Evolutionary conservation across 164 flowering plant genomes (phyloP).

Genomic region (Hamamelis virginiana): DNA sequence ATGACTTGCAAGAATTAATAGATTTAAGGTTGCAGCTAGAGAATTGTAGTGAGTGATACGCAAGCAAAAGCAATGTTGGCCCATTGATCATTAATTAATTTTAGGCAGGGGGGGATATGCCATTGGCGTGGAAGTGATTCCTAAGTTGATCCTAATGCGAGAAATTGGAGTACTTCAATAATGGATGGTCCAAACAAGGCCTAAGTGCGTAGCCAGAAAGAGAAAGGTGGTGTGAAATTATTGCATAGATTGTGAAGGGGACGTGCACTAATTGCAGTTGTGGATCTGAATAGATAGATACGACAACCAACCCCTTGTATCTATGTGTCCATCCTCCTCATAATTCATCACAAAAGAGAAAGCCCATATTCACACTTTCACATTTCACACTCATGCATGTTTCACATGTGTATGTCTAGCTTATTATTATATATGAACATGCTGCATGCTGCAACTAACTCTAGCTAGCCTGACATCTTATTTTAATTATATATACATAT

Average conservation of each 20-base stretch:
- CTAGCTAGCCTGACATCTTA: no score
- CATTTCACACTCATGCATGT: no score
- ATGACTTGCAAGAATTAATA: no score
- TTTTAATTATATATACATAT: no score
- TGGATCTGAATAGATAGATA: neutral
- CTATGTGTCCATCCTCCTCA: neutral
- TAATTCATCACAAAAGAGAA: no score
- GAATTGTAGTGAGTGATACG: constrained; percentile 6
- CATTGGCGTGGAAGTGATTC: constrained; percentile 18
- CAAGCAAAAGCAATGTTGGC: constrained; percentile 6
- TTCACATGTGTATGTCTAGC: no score
- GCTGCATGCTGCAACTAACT: no score
- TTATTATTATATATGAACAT: no score
- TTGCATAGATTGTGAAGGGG: constrained; percentile 17
- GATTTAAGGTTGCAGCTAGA: no score
- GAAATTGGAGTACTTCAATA: no score
- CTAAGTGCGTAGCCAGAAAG: neutral
- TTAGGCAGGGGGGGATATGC: constrained; percentile 3
- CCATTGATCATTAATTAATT: neutral
- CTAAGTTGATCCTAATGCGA: constrained; percentile 5
- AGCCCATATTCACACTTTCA: no score
- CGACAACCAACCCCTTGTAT: constrained; percentile 6
- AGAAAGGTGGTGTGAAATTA: constrained; percentile 10
- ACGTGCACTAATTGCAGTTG: constrained; percentile 6
- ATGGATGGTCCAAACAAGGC: constrained; percentile 4